Evolutionary conservation across 1,139 yeast genomes (phyloP), one percentile per base, ranked within the genome.

Genomic region (Suhomyces kunorum): DNA sequence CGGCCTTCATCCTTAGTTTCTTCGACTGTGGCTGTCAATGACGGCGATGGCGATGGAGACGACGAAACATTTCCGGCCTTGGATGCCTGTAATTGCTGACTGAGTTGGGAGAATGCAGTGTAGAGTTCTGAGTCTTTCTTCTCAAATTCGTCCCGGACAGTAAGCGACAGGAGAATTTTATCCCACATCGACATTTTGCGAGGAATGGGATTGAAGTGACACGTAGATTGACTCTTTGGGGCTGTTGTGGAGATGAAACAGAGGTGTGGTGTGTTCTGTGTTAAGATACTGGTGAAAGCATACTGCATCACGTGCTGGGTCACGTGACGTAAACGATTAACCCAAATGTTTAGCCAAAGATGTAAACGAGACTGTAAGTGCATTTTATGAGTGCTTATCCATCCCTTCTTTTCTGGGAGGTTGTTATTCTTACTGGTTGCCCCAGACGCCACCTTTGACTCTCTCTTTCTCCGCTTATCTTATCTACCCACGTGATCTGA

Each of bases 61-160:
- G 38, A 22, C n/a, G 45, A 28, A 9, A 12, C 9, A 11, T 31
- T 11, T 24, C 23, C 34, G 4, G 22, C 12, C 11, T 30, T 19
- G 12, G 13, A 16, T 6, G 30, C 24, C 22, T 50, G 46, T 16
- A 53, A 32, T 46, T 53, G 51, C 26, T 48, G 51, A 40, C 58
- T 44, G 39, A 66, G 40, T 38, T 58, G 63, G 35, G 60, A 40
- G 50, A 70, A 68, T 23, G 78, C 69, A 23, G 50, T 45, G 48
- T 55, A 67, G 45, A 64, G 66, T 24, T 53, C 50, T 8, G 60
- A 49, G 43, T 69, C 71, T 32, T 54, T 49, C 48, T 63, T 53
- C 49, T 71, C 75, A 25, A 56, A 43, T 11, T 50, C 57, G 46
- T 71, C 76, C 37, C 76, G 54, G 16, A 48, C 38, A 14, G 48